Percentiles rank a stretch among this genome's conserved stretches.
These are phyloP conservation scores for Penicillium taxi DNA, from an alignment of 495 filamentous ascomycete species.

Conservation along the genomic window DNA sequence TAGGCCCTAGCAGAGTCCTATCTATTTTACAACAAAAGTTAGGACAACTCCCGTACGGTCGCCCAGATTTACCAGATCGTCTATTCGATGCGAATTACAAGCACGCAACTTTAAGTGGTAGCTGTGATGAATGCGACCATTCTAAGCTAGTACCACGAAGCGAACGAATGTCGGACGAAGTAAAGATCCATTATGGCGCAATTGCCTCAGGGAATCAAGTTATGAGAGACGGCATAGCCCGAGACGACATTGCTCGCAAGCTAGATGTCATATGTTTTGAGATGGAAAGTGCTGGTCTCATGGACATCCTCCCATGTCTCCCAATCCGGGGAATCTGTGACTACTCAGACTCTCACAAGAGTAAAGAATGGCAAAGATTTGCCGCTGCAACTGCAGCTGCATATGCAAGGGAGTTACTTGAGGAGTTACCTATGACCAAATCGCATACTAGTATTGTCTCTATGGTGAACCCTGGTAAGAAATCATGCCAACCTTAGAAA, in stretches of 20 bases:
- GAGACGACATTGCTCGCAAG: conserved; percentile 22
- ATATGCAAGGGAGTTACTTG: conserved; percentile 25
- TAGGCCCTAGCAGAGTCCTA: conserved; percentile 8
- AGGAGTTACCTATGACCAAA: conserved; percentile 11
- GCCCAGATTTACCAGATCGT: conserved; percentile 11
- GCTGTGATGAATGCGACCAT: conserved; percentile 12
- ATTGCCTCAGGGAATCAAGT: conserved; percentile 37
- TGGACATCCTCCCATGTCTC: conserved; percentile 23
- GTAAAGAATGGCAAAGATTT: conserved; percentile 28
- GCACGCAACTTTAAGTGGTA: background rate
- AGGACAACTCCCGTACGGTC: conserved; percentile 2
- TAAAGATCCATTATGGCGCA: conserved; percentile 32
- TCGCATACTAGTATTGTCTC: conserved; percentile 1
- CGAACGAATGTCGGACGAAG: conserved; percentile 5
- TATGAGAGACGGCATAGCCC: conserved; percentile 22
- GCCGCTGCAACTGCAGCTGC: conserved; percentile 27
- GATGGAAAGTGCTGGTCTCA: conserved; percentile 42
- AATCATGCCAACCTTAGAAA: background rate
- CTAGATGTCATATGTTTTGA: conserved; percentile 34
- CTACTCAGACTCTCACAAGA: conserved; percentile 34
- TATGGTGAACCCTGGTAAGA: background rate
- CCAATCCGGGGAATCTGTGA: conserved; percentile 30
- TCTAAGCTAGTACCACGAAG: conserved; percentile 4
- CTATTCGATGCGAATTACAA: conserved; percentile 16
- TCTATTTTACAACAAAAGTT: conserved; percentile 19